Percentiles rank a stretch among this genome's conserved stretches.
phyloP scores from a whole-genome alignment of 1,284 basidiomycete species.

The Papiliotrema fonsecae region DNA sequence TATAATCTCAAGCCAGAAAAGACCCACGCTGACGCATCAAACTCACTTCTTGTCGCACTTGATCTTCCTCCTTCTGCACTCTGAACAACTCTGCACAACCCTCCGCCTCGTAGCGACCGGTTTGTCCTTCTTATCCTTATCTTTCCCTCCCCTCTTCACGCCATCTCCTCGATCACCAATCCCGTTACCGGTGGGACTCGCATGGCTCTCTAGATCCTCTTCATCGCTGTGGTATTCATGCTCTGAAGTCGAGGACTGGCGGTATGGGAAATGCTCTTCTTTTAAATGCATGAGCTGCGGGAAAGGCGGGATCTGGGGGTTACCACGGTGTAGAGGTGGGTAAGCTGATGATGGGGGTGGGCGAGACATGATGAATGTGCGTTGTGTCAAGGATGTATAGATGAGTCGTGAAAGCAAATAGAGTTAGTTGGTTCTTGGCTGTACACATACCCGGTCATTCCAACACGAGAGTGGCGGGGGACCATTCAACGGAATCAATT shows the following conservation, averaged over 20 bases:
- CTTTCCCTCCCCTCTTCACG: constrained; percentile 1
- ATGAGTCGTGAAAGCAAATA: too few relatives aligned
- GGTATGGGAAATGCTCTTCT: constrained; percentile 11
- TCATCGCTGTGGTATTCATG: constrained; percentile 2
- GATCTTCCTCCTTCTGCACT: constrained; percentile 48
- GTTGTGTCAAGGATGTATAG: too few relatives aligned
- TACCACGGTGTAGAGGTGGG: constrained; percentile 19
- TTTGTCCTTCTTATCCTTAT: constrained; percentile 32
- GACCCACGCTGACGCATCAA: neutral
- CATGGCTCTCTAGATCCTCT: neutral
- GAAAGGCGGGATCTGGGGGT: constrained; percentile 32
- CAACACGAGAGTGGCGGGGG: too few relatives aligned
- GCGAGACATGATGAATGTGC: constrained; percentile 26
- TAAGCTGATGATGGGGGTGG: constrained; percentile 30
- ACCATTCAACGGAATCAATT: too few relatives aligned
- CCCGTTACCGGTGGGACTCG: neutral
- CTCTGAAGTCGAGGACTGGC: neutral
- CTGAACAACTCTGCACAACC: constrained; percentile 49
- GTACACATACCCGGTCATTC: too few relatives aligned
- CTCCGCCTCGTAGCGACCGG: constrained; percentile 40
- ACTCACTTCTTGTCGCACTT: constrained; percentile 49
- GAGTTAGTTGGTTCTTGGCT: too few relatives aligned
- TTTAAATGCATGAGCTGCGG: constrained; percentile 33
- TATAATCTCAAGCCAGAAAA: too few relatives aligned
- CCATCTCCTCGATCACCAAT: neutral